phyloP scores from a whole-genome alignment of 768 basidiomycete species.

The Trametes elegans region DNA sequence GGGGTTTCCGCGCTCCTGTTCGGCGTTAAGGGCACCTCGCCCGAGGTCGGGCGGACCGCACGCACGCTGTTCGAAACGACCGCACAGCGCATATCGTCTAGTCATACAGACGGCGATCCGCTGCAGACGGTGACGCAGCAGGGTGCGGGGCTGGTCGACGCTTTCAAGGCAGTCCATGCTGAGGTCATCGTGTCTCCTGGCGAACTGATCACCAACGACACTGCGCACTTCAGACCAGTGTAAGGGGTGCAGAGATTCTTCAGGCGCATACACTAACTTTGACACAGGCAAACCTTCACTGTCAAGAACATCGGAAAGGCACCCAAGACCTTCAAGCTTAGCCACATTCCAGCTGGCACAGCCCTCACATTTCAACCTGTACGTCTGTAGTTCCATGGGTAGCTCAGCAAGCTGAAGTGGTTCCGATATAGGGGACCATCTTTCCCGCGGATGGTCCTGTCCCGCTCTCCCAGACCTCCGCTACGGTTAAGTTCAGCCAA shows the following conservation, averaged over 20 bases:
- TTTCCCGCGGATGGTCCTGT: constrained; percentile 49
- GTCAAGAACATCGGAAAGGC: constrained; percentile 49
- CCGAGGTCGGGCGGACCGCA: constrained; percentile 29
- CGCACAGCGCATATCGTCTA: constrained; percentile 41
- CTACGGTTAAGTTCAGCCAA: constrained; percentile 46
- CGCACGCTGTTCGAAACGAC: constrained; percentile 49
- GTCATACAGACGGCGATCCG: constrained; percentile 47
- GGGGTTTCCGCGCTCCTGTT: constrained; percentile 45
- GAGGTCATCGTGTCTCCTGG: constrained; percentile 52
- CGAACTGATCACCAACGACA: constrained; percentile 65
- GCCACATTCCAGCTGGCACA: constrained; percentile 57
- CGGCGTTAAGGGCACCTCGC: constrained; percentile 37
- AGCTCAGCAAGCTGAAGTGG: background rate
- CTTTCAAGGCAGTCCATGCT: constrained; percentile 54
- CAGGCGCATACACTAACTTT: background rate
- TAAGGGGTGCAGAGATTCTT: constrained; percentile 28
- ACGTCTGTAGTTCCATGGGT: constrained; percentile 12
- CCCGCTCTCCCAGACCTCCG: constrained; percentile 43
- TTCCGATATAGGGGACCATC: constrained; percentile 34
- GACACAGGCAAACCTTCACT: constrained; percentile 44
- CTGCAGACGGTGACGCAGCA: constrained; percentile 52
- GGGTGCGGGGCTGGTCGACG: constrained; percentile 56
- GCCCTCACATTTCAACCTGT: constrained; percentile 46
- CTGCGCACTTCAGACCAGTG: constrained; percentile 47
- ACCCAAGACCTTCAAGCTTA: constrained; percentile 44